Evolutionary conservation across 192 early-diverging fungal genomes (phyloP).

Genomic region (Backusella macrospora): DNA sequence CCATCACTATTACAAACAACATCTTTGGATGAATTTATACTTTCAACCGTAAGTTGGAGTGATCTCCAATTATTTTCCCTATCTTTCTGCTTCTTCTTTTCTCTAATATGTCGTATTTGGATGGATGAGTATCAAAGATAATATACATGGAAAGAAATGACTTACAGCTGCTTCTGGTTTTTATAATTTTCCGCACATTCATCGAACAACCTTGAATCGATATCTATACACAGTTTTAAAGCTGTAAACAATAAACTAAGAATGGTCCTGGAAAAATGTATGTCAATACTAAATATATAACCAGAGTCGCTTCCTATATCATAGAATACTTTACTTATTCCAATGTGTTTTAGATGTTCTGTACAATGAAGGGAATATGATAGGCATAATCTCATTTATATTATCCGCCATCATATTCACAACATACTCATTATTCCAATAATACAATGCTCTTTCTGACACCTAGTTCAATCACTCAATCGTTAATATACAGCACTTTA

Average conservation of each 20-base stretch:
- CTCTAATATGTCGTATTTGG: constrained; percentile 43
- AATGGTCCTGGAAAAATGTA: constrained; percentile 61
- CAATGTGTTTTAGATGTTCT: constrained; percentile 89
- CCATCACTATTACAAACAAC: not conserved
- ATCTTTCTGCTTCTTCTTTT: constrained; percentile 82
- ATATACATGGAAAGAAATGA: not conserved
- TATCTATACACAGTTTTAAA: constrained; percentile 88
- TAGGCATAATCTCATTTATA: constrained; percentile 79
- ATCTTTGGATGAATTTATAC: constrained; percentile 1
- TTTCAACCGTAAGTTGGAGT: constrained; percentile 58
- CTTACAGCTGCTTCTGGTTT: constrained; percentile 63
- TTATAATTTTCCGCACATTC: constrained; percentile 87
- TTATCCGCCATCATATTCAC: constrained; percentile 87
- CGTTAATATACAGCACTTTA: not conserved
- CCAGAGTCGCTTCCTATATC: not conserved
- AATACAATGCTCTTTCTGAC: constrained; percentile 85
- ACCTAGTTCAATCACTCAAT: constrained; percentile 48
- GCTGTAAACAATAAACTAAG: constrained; percentile 90
- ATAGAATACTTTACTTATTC: constrained; percentile 63
- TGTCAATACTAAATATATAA: not conserved
- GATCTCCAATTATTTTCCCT: constrained; percentile 79
- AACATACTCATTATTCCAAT: constrained; percentile 94
- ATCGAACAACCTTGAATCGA: constrained; percentile 86
- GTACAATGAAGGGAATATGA: constrained; percentile 85
- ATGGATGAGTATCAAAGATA: too few species aligned